These are phyloP conservation scores for Penicillium sp. DNA, from an alignment of 2,329 filamentous ascomycete genomes.

Conservation along the genomic window DNA sequence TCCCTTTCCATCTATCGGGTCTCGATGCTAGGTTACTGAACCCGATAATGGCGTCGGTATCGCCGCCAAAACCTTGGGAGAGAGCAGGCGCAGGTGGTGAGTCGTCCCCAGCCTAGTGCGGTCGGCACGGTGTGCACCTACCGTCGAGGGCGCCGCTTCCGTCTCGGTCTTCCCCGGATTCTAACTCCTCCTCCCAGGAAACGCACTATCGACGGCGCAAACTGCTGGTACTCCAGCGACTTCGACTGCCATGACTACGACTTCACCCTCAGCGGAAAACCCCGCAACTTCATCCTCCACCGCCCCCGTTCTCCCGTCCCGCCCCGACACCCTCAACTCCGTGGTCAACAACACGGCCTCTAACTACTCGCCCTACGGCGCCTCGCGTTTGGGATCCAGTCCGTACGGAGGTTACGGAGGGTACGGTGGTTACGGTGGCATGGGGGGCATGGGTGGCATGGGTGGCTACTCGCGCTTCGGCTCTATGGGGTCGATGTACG, in stretches of 20 bases:
- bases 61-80: conserved; percentile 98
- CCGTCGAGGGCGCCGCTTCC: conserved; percentile 3
- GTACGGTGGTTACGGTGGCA: conserved; percentile 52
- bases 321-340: conserved; percentile 73
- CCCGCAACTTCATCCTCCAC: conserved; percentile 45
- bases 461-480: conserved; percentile 53
- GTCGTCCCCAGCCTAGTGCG: conserved; percentile 23
- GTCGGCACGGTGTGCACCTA: neutral
- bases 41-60: conserved; percentile 58
- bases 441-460: conserved; percentile 46
- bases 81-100: conserved; percentile 63
- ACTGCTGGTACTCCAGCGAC: conserved; percentile 22
- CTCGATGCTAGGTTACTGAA: conserved; percentile 33
- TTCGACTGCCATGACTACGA: conserved; percentile 38
- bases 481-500: conserved; percentile 43
- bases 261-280: conserved; percentile 40
- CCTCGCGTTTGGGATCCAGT: conserved; percentile 56
- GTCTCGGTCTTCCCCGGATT: conserved; percentile 2
- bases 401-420: conserved; percentile 50
- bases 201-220: conserved; percentile 27
- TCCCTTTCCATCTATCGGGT: conserved; percentile 3
- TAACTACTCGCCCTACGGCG: conserved; percentile 68
- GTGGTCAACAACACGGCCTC: conserved; percentile 86
- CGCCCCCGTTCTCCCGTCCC: conserved; percentile 72
- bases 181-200: conserved; percentile 16